Conservation (phyloP, 345 rosid species). For the Psidium friedrichsthalianum region DNA sequence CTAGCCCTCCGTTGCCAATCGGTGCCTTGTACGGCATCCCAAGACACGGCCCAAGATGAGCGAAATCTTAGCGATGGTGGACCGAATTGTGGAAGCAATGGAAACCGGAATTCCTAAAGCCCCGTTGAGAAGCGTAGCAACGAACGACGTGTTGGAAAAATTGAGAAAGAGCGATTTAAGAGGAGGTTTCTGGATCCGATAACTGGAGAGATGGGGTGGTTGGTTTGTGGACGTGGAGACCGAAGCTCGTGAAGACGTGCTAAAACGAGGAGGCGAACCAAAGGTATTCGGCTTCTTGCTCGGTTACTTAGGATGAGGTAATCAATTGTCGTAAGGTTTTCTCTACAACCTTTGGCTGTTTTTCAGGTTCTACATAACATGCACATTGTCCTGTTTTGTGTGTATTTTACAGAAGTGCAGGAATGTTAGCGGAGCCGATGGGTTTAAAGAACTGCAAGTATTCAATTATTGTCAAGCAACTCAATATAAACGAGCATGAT, state of each 20-base stretch:
- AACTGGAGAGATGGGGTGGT: constrained; percentile 42
- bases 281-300: neutral
- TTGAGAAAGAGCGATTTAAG: constrained; percentile 33
- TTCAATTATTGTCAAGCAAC: neutral
- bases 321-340: neutral
- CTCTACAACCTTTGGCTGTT: neutral
- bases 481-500: neutral
- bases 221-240: constrained; percentile 37
- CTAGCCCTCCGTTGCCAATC: constrained; percentile 79
- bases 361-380: neutral
- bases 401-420: neutral
- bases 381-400: neutral
- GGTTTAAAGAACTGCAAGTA: neutral
- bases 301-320: neutral
- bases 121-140: constrained; percentile 18
- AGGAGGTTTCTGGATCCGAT: constrained; percentile 36
- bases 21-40: constrained; percentile 54
- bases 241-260: constrained; percentile 21
- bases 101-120: constrained; percentile 24
- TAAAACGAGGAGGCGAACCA: neutral
- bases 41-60: constrained; percentile 76
- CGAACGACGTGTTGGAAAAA: constrained; percentile 17
- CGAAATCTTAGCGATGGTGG: constrained; percentile 61
- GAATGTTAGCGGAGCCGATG: neutral
- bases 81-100: constrained; percentile 36